Base-by-base conservation (phyloP, 768 basidiomycete genomes). In the Mycena galericulata region DNA sequence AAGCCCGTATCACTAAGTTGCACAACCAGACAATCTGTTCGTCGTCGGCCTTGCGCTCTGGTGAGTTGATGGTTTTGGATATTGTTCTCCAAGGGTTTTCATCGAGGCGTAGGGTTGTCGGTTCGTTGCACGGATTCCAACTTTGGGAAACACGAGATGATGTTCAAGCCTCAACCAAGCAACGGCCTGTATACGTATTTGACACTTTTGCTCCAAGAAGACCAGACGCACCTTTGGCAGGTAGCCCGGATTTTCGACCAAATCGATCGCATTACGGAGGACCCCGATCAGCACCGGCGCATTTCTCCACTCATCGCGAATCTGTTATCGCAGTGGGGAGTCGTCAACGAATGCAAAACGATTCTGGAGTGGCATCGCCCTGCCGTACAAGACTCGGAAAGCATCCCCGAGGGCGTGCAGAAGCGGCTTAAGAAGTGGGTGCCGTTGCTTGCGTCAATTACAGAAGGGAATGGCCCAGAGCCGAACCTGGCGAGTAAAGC, bases 181-280 rank as follows among this genome's bases (percentile, higher is more conserved):
- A 59, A 67, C 17, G 22, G 56, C 7, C 27, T 67, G 29, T 61
- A 56, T n/a, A 18, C 29, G 15, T 67, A 29, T 22, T 38, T 67
- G 32, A 20, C 15, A 34, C 24, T 62, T 9, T 18, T 67, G n/a
- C 66, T 67, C 34, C 53, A 67, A 15, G 24, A 56, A 9, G 32
- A 62, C 11, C 51, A 67, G 22, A 56, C 53, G 0, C 53, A 49
- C n/a, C 51, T 67, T 3, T 62, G 66, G 66, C 32, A 56, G 34
- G 12, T 61, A 7, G 10, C 26, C 17, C 66, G 66, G 4, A 49
- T 67, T 40, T 67, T 67, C 17, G 66, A 67, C 59, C 59, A 67
- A 45, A 26, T 67, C 34, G 59, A 67, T 40, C 66, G 66, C 54
- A 46, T 62, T 8, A 62, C 59, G 4, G 30, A 62, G 36, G 60